Conservation (phyloP, 306 rosid genomes). For the Pyrus bretschneideri region DNA sequence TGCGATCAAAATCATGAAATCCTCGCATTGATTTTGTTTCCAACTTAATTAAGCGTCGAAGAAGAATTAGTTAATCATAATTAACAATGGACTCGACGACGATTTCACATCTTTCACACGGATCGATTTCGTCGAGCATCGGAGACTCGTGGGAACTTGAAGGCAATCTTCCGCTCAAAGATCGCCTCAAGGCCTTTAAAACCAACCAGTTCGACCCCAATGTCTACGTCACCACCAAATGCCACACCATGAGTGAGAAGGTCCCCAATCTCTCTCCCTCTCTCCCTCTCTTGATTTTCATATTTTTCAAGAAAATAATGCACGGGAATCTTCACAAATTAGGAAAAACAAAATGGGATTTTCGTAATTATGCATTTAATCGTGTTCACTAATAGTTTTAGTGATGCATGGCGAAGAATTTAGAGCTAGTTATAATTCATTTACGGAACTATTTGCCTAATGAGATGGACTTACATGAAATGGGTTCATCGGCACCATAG, state of each 20-base stretch:
- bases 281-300: background rate
- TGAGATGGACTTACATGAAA: too few species aligned
- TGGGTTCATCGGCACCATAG: too few species aligned
- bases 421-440: too few species aligned
- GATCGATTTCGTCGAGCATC: conserved; percentile 45
- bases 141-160: conserved; percentile 54
- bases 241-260: conserved; percentile 72
- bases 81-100: conserved; percentile 32
- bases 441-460: too few species aligned
- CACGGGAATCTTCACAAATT: background rate
- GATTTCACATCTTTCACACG: conserved; percentile 29
- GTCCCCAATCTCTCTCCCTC: conserved; percentile 11
- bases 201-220: conserved; percentile 57
- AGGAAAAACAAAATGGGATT: background rate
- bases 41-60: background rate
- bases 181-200: conserved; percentile 60
- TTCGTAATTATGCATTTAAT: background rate
- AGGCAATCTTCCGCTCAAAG: conserved; percentile 55
- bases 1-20: background rate
- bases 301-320: background rate
- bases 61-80: background rate
- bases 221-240: conserved; percentile 59
- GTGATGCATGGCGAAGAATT: background rate
- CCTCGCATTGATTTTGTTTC: background rate
- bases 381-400: background rate